phyloP scores from a whole-genome alignment of 345 rosid species.

The Angophora floribunda region DNA sequence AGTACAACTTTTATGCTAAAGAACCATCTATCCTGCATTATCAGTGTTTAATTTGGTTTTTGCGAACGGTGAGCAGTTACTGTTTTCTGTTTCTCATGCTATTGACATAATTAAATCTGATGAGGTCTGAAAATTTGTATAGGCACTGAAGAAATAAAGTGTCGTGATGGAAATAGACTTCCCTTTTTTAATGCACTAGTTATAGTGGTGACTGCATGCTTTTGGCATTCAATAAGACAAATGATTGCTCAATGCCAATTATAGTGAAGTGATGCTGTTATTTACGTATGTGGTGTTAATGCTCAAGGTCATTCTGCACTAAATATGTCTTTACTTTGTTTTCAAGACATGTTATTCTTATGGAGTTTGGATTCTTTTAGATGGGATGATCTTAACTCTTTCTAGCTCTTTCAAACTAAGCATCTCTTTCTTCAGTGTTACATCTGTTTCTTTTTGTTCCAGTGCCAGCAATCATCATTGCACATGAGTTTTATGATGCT shows the following conservation, averaged over 20 bases:
- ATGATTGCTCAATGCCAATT: neutral
- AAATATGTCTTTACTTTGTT: neutral
- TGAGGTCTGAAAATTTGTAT: neutral
- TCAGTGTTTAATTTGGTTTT: neutral
- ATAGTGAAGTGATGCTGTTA: neutral
- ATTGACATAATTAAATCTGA: neutral
- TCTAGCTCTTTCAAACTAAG: neutral
- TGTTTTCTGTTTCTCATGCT: neutral
- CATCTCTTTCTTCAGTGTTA: neutral
- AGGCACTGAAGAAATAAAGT: neutral
- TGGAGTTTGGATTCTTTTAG: neutral
- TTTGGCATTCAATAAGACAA: neutral
- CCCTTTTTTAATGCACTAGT: neutral
- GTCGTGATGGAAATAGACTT: neutral
- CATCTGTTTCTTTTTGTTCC: constrained; percentile 12
- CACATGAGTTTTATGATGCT: constrained; percentile 95
- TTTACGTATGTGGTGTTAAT: neutral
- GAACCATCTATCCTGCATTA: neutral
- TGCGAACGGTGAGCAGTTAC: neutral
- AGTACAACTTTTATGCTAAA: neutral
- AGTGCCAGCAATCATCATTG: constrained; percentile 80
- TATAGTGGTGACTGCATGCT: neutral
- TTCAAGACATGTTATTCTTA: neutral
- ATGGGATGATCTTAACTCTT: neutral
- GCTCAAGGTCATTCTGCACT: neutral